Evolutionary conservation across 2,329 filamentous ascomycete species (phyloP), one percentile per base, ranked within the genome.

Genomic region (Massarina eburnea): DNA sequence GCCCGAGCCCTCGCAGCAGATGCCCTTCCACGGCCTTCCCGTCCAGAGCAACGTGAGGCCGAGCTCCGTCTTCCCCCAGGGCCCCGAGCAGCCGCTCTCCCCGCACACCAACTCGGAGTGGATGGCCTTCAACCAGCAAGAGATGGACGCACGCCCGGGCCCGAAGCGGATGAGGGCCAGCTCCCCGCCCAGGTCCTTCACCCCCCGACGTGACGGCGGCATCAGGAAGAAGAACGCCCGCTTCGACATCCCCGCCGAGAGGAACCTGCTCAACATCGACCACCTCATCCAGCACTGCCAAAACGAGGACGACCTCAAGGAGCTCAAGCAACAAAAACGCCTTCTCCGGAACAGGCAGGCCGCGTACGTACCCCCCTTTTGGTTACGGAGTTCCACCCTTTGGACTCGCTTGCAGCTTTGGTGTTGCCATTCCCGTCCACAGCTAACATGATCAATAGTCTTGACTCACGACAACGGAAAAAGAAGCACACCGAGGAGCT

Each of bases 201-300:
- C 91, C 51, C 86, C 91, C 45, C 74, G 82, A 42, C 82, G 89
- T 58, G 84, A 89, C 45, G 91, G 95, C 59, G 90, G 94, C 51
- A 95, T 97, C 71, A 84, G 94, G 64, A 99, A 99, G 84, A 97
- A 97, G 86, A 99, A 97, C 66, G 91, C 91, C 55, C 88, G 92
- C 58, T 96, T 97, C 72, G 92, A 97, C 66, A 99, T 99, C 58
- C 94, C 94, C 8, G 85, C 89, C 35, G 94, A 96, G 74, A 84
- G 91, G 52, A 97, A 91, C 64, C 82, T 99, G 59, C 85, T 82
- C 77, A 97, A 95, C 74, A 97, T 99, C 73, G 94, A 99, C 71
- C 81, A 89, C 51, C 80, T 97, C 65, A 97, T 99, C 71, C 80
- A 86, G 42, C 85, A 89, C 72, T 92, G 90, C 27, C 90, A 83